These are phyloP conservation scores for Agaricus sinodeliciosus DNA, from an alignment of 768 basidiomycete species.

Conservation along the genomic window DNA sequence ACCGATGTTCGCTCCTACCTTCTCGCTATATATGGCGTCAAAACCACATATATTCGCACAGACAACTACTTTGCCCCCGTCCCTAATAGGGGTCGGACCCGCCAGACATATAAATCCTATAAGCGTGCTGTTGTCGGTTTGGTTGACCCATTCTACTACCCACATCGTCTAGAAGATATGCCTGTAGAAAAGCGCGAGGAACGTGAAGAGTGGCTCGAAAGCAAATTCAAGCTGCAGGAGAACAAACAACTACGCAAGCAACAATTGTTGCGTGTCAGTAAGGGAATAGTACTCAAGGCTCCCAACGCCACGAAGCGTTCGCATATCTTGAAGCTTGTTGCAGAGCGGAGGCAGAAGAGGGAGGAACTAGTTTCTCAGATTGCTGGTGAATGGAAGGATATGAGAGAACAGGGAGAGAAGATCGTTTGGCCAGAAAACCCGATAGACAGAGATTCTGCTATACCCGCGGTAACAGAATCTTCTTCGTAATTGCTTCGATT, in stretches of 20 bases:
- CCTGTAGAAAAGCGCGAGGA: constrained; percentile 40
- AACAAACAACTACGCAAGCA: constrained; percentile 28
- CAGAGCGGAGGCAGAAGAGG: constrained; percentile 33
- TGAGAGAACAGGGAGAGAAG: constrained; percentile 25
- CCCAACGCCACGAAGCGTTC: constrained; percentile 37
- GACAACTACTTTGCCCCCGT: constrained; percentile 75
- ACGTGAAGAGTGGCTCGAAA: constrained; percentile 58
- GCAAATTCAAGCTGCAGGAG: constrained; percentile 45
- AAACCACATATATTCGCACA: constrained; percentile 93
- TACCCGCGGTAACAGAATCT: not conserved
- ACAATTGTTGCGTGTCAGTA: constrained; percentile 31
- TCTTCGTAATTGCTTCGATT: constrained; percentile 4
- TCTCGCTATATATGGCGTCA: constrained; percentile 75
- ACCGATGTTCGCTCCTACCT: constrained; percentile 88
- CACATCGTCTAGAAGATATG: constrained; percentile 78
- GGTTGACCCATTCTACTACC: constrained; percentile 91
- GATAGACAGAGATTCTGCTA: not conserved
- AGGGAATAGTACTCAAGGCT: constrained; percentile 30
- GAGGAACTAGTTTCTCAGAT: constrained; percentile 31
- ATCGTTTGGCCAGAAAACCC: constrained; percentile 14
- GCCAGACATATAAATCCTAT: constrained; percentile 52
- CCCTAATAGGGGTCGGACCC: constrained; percentile 22
- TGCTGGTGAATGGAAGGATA: constrained; percentile 27
- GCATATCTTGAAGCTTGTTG: constrained; percentile 37
- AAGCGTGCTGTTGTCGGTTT: constrained; percentile 92